These are phyloP conservation scores for Citrus mangshanensis DNA, from an alignment of 345 rosid genomes.

Conservation along the genomic window DNA sequence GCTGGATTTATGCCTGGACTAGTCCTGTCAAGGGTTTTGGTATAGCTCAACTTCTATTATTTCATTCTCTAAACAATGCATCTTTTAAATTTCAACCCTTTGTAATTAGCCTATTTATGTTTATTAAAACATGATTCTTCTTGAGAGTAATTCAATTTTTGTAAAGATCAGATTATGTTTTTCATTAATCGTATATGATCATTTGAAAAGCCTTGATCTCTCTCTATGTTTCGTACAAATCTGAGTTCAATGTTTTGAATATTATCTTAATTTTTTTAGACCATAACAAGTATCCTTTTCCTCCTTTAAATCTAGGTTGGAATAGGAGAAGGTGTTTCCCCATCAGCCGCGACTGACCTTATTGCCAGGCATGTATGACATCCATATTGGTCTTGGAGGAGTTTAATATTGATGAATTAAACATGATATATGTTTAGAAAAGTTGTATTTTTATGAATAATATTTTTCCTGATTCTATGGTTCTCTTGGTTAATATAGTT, in stretches of 20 bases:
- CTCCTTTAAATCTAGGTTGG: constrained; percentile 65
- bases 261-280: neutral
- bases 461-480: neutral
- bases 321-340: constrained; percentile 98
- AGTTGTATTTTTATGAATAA: neutral
- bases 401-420: constrained; percentile 9
- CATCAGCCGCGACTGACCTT: constrained; percentile 96
- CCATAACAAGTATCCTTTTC: constrained; percentile 1
- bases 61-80: neutral
- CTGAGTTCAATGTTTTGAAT: neutral
- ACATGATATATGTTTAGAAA: neutral
- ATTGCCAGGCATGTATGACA: constrained; percentile 83
- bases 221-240: neutral
- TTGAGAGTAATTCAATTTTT: neutral
- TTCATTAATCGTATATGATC: neutral
- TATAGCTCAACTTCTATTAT: constrained; percentile 22
- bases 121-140: neutral
- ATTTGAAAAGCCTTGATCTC: neutral
- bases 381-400: constrained; percentile 19
- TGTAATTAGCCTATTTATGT: neutral
- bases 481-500: neutral
- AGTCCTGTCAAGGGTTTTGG: constrained; percentile 75
- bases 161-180: neutral
- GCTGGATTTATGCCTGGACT: constrained; percentile 96
- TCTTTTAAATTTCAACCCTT: neutral